Conservation (phyloP, 768 basidiomycete species). For the Lentinus tigrinus region DNA sequence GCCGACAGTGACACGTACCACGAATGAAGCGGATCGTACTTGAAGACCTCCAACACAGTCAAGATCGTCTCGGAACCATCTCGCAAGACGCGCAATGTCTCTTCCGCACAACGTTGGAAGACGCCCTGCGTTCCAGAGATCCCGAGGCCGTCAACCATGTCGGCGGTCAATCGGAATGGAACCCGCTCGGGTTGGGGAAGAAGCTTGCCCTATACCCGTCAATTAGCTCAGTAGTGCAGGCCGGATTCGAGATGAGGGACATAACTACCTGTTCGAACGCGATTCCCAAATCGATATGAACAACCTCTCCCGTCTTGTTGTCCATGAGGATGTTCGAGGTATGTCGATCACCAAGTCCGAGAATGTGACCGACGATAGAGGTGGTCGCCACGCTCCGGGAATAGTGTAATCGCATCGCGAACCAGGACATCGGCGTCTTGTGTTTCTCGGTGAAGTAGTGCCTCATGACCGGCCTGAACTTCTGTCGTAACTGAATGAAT, state of each 20-base stretch:
- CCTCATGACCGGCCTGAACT: constrained; percentile 84
- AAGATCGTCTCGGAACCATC: constrained; percentile 84
- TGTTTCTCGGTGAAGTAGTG: constrained; percentile 92
- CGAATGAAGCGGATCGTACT: constrained; percentile 90
- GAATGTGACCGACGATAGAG: constrained; percentile 89
- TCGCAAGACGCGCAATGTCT: constrained; percentile 88
- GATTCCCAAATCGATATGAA: constrained; percentile 96
- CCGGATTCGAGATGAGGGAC: not conserved
- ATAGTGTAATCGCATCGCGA: constrained; percentile 85
- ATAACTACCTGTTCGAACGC: constrained; percentile 85
- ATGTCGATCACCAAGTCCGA: constrained; percentile 94
- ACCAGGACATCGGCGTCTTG: constrained; percentile 89
- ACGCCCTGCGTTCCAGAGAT: constrained; percentile 88
- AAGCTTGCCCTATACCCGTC: constrained; percentile 62
- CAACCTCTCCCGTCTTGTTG: constrained; percentile 75
- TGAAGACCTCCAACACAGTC: constrained; percentile 96
- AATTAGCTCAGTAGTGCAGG: not conserved
- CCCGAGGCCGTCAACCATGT: constrained; percentile 95
- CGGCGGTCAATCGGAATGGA: constrained; percentile 92
- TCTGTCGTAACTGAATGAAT: constrained; percentile 30
- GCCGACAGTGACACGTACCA: constrained; percentile 52
- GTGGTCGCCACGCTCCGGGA: constrained; percentile 90
- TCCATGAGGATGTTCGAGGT: constrained; percentile 91
- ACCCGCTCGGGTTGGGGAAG: constrained; percentile 82
- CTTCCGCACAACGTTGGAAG: constrained; percentile 92